phyloP scores from a whole-genome alignment of 176 grass and related monocot species.

The sorghum (Sorghum bicolor) region Sorghum_bicolor_NCBIv3 NC_012873.2:58582001-58582500 shows the following conservation, averaged over 20 bases:
- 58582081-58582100: background rate
- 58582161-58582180: background rate
- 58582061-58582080: background rate
- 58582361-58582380: conserved; percentile 9
- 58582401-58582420: conserved; percentile 42
- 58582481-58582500: conserved; percentile 6
- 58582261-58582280: conserved; percentile 40
- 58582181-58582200: background rate
- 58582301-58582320: conserved; percentile 31
- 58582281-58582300: conserved; percentile 2
- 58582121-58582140: background rate
- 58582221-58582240: conserved; percentile 35
- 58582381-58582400: conserved; percentile 20
- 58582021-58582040: background rate
- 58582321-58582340: conserved; percentile 10
- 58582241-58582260: conserved; percentile 51
- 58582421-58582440: conserved; percentile 37
- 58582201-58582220: background rate
- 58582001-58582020: background rate
- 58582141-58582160: background rate
- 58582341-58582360: conserved; percentile 12
- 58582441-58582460: conserved; percentile 19
- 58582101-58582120: background rate
- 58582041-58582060: background rate
- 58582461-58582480: conserved; percentile 40